These are phyloP conservation scores for Sporothrix pseudoabietina DNA, from an alignment of 2,329 filamentous ascomycete species.

Conservation along the genomic window DNA sequence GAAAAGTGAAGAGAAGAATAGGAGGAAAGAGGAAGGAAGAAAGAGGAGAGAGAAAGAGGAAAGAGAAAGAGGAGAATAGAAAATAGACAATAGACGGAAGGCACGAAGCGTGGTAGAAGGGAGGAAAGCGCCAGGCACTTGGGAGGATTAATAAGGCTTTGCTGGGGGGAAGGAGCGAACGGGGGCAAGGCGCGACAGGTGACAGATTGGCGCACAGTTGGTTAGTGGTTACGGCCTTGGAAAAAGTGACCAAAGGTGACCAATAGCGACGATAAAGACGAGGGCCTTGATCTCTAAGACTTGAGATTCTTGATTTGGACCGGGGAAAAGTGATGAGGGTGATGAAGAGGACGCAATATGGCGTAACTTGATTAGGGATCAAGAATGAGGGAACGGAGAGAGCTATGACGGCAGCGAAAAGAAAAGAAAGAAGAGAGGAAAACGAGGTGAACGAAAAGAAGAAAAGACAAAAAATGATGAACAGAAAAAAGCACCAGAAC, in stretches of 20 bases:
- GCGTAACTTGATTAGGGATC: constrained; percentile 16
- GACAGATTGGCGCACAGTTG: neutral
- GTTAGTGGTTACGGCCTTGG: neutral
- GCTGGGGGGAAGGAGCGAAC: neutral
- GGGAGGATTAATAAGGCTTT: constrained; percentile 23
- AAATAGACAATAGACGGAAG: neutral
- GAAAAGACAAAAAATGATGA: neutral
- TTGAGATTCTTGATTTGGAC: constrained; percentile 23
- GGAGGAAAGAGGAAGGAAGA: neutral
- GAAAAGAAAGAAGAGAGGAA: neutral
- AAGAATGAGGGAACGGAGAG: neutral
- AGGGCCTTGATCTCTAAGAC: constrained; percentile 18
- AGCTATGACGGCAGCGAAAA: constrained; percentile 5
- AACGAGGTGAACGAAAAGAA: neutral
- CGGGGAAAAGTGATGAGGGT: neutral
- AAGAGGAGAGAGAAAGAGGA: neutral
- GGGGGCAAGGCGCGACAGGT: constrained; percentile 10
- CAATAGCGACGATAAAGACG: neutral
- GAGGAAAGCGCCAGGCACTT: neutral
- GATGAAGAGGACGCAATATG: constrained; percentile 11
- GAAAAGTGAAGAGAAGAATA: neutral
- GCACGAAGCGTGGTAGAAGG: neutral
- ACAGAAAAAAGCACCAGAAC: neutral
- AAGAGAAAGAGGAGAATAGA: neutral
- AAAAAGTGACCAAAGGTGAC: neutral